Base-by-base conservation (phyloP, 495 filamentous ascomycete species). In the Melanomma pulvis-pyrius region DNA sequence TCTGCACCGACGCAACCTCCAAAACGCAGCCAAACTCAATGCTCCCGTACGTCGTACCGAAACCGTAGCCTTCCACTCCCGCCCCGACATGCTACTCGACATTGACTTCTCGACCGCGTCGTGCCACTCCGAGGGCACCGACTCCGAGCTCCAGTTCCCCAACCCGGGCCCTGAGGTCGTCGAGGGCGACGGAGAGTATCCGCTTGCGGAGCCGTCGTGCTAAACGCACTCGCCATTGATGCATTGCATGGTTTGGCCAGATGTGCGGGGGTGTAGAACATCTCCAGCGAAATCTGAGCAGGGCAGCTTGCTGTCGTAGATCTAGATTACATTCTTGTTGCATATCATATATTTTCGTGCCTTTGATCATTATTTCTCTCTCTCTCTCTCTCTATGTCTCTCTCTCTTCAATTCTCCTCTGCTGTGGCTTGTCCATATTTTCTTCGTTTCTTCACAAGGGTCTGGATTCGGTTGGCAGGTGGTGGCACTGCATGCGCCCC, bases 121-220 rank as follows among this genome's bases (percentile, higher is more conserved):
- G 12, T 69, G 67, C 55, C n/a, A 48, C 13, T 54, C 47, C 25
- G 25, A n/a, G 29, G 54, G 53, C 9, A 44, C 47, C 21, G 22
- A 29, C n/a, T 17, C 17, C 29, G 76, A 79, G 59, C 52, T 77
- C 44, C 67, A 73, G 60, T 79, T 69, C 65, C 76, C 76, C 17
- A 63, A 73, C 46, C 76, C 76, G 0, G 76, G 76, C 1, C 71
- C 74, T n/a, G 73, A 77, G 25, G 73, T 79, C 12, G 68, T 78
- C 19, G 25, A 34, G 15, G 75, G 74, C n/a, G 76, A 78, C 67
- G 73, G 73, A 5, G 71, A 59, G 55, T 77, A 77, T 22, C 21
- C 34, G 39, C 56, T 59, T 21, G 9, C 21, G 30, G 41, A 59
- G 56, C 56, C 56, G 2, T 47, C 36, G 9, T 59, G 56, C 56